Conservation (phyloP, 2,329 filamentous ascomycete genomes). For the Arthrobotrys musiformis region DNA sequence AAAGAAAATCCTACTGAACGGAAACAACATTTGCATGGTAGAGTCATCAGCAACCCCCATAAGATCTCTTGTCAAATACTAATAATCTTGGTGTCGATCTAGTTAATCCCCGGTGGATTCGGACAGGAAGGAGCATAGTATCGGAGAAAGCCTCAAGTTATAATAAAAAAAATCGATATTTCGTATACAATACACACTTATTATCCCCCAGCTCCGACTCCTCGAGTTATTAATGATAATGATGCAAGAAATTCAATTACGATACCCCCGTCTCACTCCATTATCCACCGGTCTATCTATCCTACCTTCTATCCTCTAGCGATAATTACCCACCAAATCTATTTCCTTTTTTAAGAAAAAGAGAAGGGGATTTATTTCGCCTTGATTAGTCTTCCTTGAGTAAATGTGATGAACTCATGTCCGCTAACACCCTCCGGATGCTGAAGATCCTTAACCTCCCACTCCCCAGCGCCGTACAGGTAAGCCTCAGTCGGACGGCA, state of each 20-base stretch:
- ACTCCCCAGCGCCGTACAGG: slow-evolving; percentile 65
- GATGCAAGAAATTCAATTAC: slow-evolving; percentile 19
- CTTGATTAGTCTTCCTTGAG: slow-evolving; percentile 38
- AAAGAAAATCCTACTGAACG: slow-evolving; percentile 93
- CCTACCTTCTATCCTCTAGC: too few species aligned
- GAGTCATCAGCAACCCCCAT: neutral
- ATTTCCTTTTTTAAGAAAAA: too few species aligned
- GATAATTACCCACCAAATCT: neutral
- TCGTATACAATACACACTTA: neutral
- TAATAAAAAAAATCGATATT: neutral
- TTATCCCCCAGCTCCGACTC: neutral
- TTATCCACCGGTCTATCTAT: neutral
- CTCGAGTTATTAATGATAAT: slow-evolving; percentile 18
- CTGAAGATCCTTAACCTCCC: slow-evolving; percentile 67
- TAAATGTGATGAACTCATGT: slow-evolving; percentile 42
- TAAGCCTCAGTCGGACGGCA: slow-evolving; percentile 66
- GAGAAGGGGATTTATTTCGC: neutral
- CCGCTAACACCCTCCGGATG: slow-evolving; percentile 38
- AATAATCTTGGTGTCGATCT: neutral
- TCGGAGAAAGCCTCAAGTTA: neutral
- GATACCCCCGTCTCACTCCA: slow-evolving; percentile 17
- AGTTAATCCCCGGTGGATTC: slow-evolving; percentile 52
- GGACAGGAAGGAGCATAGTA: slow-evolving; percentile 23
- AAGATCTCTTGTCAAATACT: neutral
- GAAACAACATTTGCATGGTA: slow-evolving; percentile 99